phyloP scores from a whole-genome alignment of 1,139 yeast species.

The Debaryomyces subglobosus region DNA sequence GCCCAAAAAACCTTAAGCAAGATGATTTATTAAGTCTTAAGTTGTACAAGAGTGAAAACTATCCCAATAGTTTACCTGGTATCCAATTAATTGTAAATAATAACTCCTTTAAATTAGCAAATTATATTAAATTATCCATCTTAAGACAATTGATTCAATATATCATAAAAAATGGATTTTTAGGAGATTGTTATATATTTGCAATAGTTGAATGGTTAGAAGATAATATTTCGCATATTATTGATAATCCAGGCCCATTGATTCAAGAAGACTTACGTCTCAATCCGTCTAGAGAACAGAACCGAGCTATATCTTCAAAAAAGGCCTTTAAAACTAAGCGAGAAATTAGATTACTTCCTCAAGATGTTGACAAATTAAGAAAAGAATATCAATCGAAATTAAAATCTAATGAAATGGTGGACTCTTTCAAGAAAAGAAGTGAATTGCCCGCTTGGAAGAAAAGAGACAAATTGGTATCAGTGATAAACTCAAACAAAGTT shows the following conservation, averaged over 20 bases:
- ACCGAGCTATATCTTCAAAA: background rate
- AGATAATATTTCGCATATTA: conserved; percentile 57
- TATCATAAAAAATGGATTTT: conserved; percentile 39
- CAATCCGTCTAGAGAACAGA: background rate
- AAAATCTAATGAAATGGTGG: conserved; percentile 19
- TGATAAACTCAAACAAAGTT: conserved; percentile 62
- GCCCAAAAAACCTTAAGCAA: conserved; percentile 31
- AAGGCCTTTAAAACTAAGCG: background rate
- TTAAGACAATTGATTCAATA: conserved; percentile 50
- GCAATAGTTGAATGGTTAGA: conserved; percentile 76
- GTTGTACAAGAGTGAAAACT: conserved; percentile 53
- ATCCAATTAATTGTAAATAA: conserved; percentile 56
- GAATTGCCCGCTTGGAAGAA: conserved; percentile 85
- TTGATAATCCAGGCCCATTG: conserved; percentile 76
- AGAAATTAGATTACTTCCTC: background rate
- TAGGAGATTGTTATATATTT: conserved; percentile 73
- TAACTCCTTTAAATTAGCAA: conserved; percentile 58
- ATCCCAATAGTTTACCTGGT: conserved; percentile 68
- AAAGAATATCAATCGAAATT: conserved; percentile 23
- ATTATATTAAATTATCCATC: conserved; percentile 71
- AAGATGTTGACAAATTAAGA: conserved; percentile 12
- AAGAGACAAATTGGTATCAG: conserved; percentile 53
- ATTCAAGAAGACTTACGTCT: conserved; percentile 24
- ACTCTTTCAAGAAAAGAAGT: conserved; percentile 41
- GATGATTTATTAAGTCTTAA: conserved; percentile 46